These are phyloP conservation scores for Sugiyamaella pinicola DNA, from an alignment of 1,139 yeast genomes.

Conservation along the genomic window DNA sequence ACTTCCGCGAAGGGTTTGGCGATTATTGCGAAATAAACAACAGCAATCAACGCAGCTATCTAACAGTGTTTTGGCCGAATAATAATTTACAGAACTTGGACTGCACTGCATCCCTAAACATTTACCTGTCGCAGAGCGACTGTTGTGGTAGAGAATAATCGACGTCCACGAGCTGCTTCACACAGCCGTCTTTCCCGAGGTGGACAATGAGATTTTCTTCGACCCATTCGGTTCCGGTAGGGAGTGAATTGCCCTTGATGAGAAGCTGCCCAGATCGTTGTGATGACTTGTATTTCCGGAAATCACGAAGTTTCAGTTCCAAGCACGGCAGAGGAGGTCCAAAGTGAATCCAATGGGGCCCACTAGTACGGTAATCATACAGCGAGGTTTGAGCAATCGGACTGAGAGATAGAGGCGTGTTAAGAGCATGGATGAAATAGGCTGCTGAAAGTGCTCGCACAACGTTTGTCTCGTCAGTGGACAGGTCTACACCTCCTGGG, in stretches of 20 bases:
- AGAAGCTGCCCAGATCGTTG: constrained; percentile 34
- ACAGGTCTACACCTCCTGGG: constrained; percentile 25
- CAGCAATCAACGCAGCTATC: too few species aligned
- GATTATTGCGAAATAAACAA: too few species aligned
- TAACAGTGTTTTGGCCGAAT: too few species aligned
- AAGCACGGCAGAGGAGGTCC: constrained; percentile 44
- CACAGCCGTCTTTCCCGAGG: constrained; percentile 44
- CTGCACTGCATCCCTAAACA: too few species aligned
- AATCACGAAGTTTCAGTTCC: constrained; percentile 36
- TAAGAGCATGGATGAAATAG: constrained; percentile 40
- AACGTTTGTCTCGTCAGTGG: constrained; percentile 36
- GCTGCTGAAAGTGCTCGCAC: constrained; percentile 44
- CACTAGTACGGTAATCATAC: constrained; percentile 42
- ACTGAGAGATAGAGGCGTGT: constrained; percentile 38
- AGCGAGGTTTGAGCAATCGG: constrained; percentile 44
- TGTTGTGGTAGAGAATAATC: constrained; percentile 2
- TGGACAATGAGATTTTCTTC: constrained; percentile 35
- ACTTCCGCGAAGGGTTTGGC: background rate
- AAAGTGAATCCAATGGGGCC: constrained; percentile 31
- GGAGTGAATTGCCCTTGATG: constrained; percentile 36
- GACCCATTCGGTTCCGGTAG: constrained; percentile 34
- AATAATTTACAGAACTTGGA: too few species aligned
- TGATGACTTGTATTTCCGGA: constrained; percentile 26
- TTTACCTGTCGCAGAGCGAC: background rate
- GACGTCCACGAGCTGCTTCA: constrained; percentile 34